Evolutionary conservation across 108 stramenopile species (phyloP).

Genomic region (Pseudonitzschia pungens): DNA sequence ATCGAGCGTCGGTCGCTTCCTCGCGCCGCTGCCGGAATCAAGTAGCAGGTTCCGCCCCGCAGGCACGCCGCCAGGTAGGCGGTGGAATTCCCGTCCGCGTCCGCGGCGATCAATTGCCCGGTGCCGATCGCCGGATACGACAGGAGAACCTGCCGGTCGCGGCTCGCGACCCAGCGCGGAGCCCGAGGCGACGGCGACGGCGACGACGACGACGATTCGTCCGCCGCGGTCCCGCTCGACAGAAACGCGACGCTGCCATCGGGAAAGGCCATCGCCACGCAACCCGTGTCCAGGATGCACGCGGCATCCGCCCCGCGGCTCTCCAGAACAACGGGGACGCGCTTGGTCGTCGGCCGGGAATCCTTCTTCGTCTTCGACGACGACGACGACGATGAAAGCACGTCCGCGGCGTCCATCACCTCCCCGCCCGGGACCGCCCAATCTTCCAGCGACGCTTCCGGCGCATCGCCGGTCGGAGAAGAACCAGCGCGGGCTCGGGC

Average conservation of each 20-base stretch:
- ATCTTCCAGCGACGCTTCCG: not conserved
- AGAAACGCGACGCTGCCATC: slow-evolving; percentile 26
- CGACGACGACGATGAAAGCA: not conserved
- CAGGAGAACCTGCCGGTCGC: slow-evolving; percentile 31
- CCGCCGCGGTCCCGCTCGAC: no score
- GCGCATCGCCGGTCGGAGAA: no score
- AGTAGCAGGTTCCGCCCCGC: slow-evolving; percentile 62
- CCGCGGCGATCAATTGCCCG: slow-evolving; percentile 10
- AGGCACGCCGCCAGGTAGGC: slow-evolving; percentile 58
- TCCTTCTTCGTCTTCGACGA: no score
- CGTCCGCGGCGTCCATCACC: slow-evolving; percentile 1
- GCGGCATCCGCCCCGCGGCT: slow-evolving; percentile 20
- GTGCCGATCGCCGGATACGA: slow-evolving; percentile 41
- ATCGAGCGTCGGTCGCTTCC: slow-evolving; percentile 19
- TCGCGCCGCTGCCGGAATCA: slow-evolving; percentile 47
- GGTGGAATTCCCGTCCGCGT: slow-evolving; percentile 5
- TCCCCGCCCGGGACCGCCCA: not conserved
- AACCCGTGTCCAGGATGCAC: not conserved
- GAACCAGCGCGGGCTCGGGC: not conserved
- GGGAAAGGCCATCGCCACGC: slow-evolving; percentile 17
- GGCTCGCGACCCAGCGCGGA: slow-evolving; percentile 8
- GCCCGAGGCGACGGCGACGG: no score
- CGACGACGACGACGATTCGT: no score
- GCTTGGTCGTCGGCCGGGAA: not conserved
- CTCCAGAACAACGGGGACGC: slow-evolving; percentile 6